Conservation (phyloP, 2,329 filamentous ascomycete genomes). For the Epichloe sibirici region DNA sequence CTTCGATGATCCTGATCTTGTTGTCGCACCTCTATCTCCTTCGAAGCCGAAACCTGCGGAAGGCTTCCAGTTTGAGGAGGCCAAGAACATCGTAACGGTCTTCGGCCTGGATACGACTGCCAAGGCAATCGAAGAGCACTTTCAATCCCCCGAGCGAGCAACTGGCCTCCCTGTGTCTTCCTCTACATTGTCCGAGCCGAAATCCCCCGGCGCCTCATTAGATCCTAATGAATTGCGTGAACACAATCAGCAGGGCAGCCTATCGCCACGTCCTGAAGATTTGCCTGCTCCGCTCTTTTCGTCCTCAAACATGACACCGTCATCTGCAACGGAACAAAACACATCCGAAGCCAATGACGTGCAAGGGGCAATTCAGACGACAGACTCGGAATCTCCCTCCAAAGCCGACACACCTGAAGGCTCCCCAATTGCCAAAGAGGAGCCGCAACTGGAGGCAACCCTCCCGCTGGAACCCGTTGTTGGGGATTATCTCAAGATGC, state of each 20-base stretch:
- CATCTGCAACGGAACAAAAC: background rate
- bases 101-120: background rate
- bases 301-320: slow-evolving; percentile 1
- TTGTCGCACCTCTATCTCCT: slow-evolving; percentile 47
- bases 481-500: slow-evolving; percentile 87
- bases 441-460: slow-evolving; percentile 5
- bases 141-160: background rate
- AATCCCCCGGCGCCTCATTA: slow-evolving; percentile 6
- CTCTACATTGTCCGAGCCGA: slow-evolving; percentile 8
- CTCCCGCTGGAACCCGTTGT: slow-evolving; percentile 55
- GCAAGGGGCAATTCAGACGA: background rate
- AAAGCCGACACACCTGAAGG: background rate
- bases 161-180: background rate
- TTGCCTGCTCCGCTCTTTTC: slow-evolving; percentile 51
- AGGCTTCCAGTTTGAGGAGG: background rate
- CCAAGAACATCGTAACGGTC: background rate
- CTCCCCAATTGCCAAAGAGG: slow-evolving; percentile 6
- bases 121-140: slow-evolving; percentile 1
- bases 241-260: slow-evolving; percentile 11
- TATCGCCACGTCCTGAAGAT: slow-evolving; percentile 51
- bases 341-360: slow-evolving; percentile 2
- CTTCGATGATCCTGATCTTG: slow-evolving; percentile 43
- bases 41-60: slow-evolving; percentile 21
- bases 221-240: slow-evolving; percentile 7
- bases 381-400: background rate